A percentile compares a stretch with the other conserved stretches of the same genome.
Conservation (phyloP, 208 protist genomes). For the Wallacemonas sp. region DNA sequence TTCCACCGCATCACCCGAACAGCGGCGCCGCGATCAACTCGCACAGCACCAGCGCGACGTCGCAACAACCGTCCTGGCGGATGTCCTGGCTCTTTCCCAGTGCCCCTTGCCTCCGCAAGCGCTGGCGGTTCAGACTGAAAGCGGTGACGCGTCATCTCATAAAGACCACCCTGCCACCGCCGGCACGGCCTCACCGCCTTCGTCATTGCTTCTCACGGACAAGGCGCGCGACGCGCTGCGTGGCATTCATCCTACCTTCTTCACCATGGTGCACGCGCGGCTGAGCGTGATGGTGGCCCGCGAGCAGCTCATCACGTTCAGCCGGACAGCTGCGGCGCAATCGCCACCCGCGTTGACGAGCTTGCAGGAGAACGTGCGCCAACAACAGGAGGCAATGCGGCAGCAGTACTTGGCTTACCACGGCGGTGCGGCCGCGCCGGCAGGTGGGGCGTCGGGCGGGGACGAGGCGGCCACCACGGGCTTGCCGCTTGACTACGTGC, state of each 20-base stretch:
- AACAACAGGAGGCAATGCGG: slow-evolving; percentile 34
- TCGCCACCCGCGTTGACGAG: slow-evolving; percentile 49
- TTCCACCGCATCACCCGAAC: not conserved
- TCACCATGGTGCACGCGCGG: slow-evolving; percentile 81
- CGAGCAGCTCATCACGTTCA: slow-evolving; percentile 56
- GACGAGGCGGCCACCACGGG: slow-evolving; percentile 25
- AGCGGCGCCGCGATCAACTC: not conserved
- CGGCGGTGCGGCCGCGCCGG: slow-evolving; percentile 8
- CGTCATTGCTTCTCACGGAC: slow-evolving; percentile 3
- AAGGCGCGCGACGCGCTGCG: slow-evolving; percentile 16
- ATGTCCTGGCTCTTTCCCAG: slow-evolving; percentile 16
- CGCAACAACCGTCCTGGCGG: slow-evolving; percentile 18
- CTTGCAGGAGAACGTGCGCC: slow-evolving; percentile 42
- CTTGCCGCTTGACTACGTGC: slow-evolving; percentile 66
- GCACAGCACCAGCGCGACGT: slow-evolving; percentile 9
- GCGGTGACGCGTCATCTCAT: too few species aligned
- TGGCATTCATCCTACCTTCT: slow-evolving; percentile 56
- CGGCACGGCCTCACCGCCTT: not conserved
- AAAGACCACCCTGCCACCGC: too few species aligned
- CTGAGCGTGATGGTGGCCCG: slow-evolving; percentile 75
- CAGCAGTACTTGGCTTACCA: slow-evolving; percentile 9
- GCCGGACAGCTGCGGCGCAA: slow-evolving; percentile 17
- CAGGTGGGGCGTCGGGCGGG: not conserved
- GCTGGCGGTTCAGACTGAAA: too few species aligned
- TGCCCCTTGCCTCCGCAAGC: slow-evolving; percentile 8